phyloP scores from a whole-genome alignment of 2,329 filamentous ascomycete species.

The Ophiostoma perfectum region DNA sequence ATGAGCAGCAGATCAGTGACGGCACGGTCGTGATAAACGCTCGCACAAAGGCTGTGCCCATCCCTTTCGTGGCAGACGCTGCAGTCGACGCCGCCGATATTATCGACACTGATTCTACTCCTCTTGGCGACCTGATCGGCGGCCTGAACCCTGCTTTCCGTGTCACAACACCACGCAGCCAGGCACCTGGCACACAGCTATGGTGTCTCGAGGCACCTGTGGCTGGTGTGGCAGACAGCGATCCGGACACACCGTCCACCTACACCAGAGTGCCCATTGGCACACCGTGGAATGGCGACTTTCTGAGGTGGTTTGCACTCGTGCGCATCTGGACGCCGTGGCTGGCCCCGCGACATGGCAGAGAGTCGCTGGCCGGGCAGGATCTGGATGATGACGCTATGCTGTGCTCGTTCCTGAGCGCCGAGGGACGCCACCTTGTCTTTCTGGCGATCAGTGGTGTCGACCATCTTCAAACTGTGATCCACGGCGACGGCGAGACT shows the following conservation, averaged over 20 bases:
- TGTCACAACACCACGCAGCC: slow-evolving; percentile 52
- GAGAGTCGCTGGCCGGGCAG: slow-evolving; percentile 45
- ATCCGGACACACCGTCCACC: slow-evolving; percentile 42
- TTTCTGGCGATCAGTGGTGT: slow-evolving; percentile 72
- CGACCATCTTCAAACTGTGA: slow-evolving; percentile 62
- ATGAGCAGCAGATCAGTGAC: slow-evolving; percentile 58
- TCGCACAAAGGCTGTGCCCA: not conserved
- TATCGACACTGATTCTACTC: not conserved
- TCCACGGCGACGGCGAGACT: slow-evolving; percentile 54
- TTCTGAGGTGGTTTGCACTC: slow-evolving; percentile 68
- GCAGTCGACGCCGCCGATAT: slow-evolving; percentile 22
- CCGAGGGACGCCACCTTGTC: slow-evolving; percentile 68
- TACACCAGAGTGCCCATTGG: slow-evolving; percentile 56
- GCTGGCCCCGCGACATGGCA: slow-evolving; percentile 83
- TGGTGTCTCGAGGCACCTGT: slow-evolving; percentile 62
- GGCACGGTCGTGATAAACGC: slow-evolving; percentile 55
- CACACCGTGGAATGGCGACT: slow-evolving; percentile 44
- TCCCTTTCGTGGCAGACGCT: not conserved
- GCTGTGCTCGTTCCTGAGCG: slow-evolving; percentile 68
- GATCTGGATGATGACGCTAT: slow-evolving; percentile 64
- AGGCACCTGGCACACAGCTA: slow-evolving; percentile 62
- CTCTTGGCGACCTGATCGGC: slow-evolving; percentile 48
- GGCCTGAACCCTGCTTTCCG: slow-evolving; percentile 52
- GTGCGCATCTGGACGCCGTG: slow-evolving; percentile 76
- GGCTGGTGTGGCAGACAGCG: slow-evolving; percentile 49